Conservation (phyloP, 2,329 filamentous ascomycete species). For the Aschersonia sp. region DNA sequence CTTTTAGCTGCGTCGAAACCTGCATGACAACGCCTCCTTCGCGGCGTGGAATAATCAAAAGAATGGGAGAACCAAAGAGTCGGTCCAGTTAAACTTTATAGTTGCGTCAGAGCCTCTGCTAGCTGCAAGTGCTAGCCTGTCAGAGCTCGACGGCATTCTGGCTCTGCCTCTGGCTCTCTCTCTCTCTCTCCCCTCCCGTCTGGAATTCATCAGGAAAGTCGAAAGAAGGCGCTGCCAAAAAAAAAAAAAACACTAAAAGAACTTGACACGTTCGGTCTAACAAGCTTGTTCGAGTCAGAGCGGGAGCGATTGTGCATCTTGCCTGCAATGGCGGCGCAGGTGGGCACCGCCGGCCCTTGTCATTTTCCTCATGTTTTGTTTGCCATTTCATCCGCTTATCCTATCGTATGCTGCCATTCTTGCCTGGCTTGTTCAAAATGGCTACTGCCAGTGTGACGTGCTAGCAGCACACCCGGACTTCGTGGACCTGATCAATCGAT, state of each 20-base stretch:
- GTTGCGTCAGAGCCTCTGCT: too few species aligned
- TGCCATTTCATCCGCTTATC: background rate
- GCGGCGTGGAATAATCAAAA: background rate
- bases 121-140: too few species aligned
- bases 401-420: background rate
- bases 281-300: background rate
- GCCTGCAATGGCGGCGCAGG: background rate
- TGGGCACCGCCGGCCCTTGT: too few species aligned
- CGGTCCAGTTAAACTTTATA: too few species aligned
- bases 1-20: background rate
- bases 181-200: too few species aligned
- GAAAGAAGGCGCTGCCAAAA: too few species aligned
- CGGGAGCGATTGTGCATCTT: conserved; percentile 1
- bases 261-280: background rate
- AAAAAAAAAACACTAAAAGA: too few species aligned
- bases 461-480: background rate
- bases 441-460: background rate
- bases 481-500: background rate
- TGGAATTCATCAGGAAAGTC: too few species aligned
- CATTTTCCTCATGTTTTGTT: too few species aligned
- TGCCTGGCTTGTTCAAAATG: background rate
- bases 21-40: background rate
- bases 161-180: too few species aligned
- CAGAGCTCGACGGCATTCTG: too few species aligned
- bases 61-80: background rate